Evolutionary conservation across 208 protist species (phyloP).

Genomic region (Porcisia hertigi): DNA sequence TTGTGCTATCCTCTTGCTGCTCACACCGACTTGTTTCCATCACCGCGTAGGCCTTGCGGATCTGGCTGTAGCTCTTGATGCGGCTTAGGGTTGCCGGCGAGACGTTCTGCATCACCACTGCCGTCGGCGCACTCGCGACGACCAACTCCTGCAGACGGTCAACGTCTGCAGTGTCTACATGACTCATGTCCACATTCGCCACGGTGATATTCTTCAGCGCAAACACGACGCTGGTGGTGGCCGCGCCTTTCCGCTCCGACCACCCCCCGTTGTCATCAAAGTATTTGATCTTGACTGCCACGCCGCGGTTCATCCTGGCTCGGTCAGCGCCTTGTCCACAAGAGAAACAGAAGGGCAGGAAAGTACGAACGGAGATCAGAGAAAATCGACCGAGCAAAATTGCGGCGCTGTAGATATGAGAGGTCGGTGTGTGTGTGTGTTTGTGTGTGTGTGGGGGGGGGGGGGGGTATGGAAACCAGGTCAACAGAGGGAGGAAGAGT

Average conservation of each 20-base stretch:
- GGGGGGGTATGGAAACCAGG: background rate
- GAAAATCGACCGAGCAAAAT: background rate
- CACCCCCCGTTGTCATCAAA: constrained; percentile 70
- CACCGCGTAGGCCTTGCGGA: constrained; percentile 72
- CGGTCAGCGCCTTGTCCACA: background rate
- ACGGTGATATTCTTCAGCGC: constrained; percentile 54
- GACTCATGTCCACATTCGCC: constrained; percentile 62
- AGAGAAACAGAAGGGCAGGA: background rate
- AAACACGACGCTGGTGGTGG: constrained; percentile 22
- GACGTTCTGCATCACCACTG: constrained; percentile 75
- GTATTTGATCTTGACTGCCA: constrained; percentile 65
- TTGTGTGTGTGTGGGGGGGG: background rate
- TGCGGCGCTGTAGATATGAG: background rate
- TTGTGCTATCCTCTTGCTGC: constrained; percentile 56
- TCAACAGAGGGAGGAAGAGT: background rate
- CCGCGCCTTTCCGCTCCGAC: constrained; percentile 48
- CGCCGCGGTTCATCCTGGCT: constrained; percentile 21
- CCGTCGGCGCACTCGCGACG: constrained; percentile 40
- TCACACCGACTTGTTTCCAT: constrained; percentile 60
- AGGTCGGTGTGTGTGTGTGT: background rate
- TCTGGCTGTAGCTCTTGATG: constrained; percentile 54
- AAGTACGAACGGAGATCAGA: background rate
- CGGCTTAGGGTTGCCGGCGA: constrained; percentile 39
- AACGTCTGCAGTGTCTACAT: constrained; percentile 42
- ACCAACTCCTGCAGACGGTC: constrained; percentile 68